Conservation (phyloP, 2,329 filamentous ascomycete genomes). For the Curvularia sp. region DNA sequence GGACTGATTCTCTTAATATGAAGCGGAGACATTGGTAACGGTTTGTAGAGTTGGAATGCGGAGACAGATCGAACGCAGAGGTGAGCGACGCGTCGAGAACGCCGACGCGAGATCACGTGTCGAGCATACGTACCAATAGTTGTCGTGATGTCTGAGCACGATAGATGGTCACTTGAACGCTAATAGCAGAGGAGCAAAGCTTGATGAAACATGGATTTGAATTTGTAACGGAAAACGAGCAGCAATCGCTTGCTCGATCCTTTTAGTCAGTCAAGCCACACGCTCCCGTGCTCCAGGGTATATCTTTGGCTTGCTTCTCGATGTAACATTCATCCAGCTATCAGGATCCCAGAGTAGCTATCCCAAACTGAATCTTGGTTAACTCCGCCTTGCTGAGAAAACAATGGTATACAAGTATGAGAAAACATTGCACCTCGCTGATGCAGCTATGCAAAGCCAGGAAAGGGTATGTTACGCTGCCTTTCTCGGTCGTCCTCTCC, state of each 20-base stretch:
- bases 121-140: background rate
- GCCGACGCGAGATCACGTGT: slow-evolving; percentile 17
- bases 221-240: background rate
- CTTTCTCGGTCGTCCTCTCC: slow-evolving; percentile 28
- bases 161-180: background rate
- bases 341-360: background rate
- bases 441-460: background rate
- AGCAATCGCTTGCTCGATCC: background rate
- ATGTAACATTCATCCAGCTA: background rate
- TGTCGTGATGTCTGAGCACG: background rate
- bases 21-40: slow-evolving; percentile 13
- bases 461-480: slow-evolving; percentile 12
- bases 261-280: background rate
- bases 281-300: background rate
- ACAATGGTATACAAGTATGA: background rate
- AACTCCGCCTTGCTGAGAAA: slow-evolving; percentile 2
- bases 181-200: background rate
- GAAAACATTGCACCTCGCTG: background rate
- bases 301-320: background rate
- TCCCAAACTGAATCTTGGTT: background rate
- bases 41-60: slow-evolving; percentile 6
- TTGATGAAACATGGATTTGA: background rate
- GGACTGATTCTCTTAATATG: slow-evolving; percentile 27
- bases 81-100: slow-evolving; percentile 5
- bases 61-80: background rate